phyloP scores from a whole-genome alignment of 108 stramenopile genomes.

The Phaeodactylum tricornutum region DNA sequence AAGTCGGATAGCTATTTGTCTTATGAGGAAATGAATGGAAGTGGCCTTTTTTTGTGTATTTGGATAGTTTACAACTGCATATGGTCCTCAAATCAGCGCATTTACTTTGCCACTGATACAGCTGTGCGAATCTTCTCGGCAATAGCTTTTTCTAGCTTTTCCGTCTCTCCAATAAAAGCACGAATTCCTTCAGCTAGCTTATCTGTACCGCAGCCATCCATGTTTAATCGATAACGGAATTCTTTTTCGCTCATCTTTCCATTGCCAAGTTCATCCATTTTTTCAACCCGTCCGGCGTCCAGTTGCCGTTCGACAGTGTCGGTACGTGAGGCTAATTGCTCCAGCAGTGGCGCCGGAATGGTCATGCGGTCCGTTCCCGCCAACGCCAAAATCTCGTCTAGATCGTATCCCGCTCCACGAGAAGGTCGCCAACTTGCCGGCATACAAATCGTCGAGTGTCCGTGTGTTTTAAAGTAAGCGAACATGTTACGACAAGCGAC shows the following conservation, averaged over 20 bases:
- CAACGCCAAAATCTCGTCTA: constrained; percentile 77
- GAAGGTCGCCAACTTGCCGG: constrained; percentile 91
- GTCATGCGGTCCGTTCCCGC: constrained; percentile 85
- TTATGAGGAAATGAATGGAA: neutral
- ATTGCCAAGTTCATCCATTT: constrained; percentile 29
- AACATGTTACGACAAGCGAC: constrained; percentile 81
- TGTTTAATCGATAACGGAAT: constrained; percentile 55
- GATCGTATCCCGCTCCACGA: constrained; percentile 53
- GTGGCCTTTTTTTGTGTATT: neutral
- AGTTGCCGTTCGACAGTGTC: constrained; percentile 20
- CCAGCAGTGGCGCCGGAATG: constrained; percentile 64
- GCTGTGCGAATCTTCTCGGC: neutral
- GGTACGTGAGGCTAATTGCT: constrained; percentile 30
- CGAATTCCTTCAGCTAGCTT: constrained; percentile 93
- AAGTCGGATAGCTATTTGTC: too few species aligned
- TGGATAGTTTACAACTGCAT: neutral
- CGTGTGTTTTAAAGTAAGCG: constrained; percentile 69
- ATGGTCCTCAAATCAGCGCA: neutral
- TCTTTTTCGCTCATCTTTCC: constrained; percentile 37
- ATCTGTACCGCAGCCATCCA: constrained; percentile 87
- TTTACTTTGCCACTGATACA: neutral
- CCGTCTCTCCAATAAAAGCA: constrained; percentile 41
- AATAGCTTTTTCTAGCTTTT: constrained; percentile 6
- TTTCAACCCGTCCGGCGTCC: constrained; percentile 28
- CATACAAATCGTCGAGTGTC: constrained; percentile 94